phyloP scores from a whole-genome alignment of 1,139 yeast genomes.

The Saccharomycopsis crataegensis region DNA sequence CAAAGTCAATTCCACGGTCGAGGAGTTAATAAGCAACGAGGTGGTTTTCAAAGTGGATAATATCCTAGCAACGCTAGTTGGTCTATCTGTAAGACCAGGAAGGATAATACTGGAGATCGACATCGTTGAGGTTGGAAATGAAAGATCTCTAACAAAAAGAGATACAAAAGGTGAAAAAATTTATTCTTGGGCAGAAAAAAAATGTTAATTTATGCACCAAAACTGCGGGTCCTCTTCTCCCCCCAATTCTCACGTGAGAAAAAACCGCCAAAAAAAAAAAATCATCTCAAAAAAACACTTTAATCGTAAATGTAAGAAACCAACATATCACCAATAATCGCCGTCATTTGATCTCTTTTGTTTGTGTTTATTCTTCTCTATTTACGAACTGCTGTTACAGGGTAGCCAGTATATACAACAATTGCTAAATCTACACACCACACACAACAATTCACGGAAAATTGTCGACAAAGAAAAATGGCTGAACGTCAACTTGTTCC shows the following conservation, averaged over 20 bases:
- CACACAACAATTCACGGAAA: background rate
- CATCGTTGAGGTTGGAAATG: background rate
- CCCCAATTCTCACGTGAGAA: no score
- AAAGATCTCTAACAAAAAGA: background rate
- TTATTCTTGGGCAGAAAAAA: background rate
- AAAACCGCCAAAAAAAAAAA: no score
- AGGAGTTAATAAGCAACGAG: background rate
- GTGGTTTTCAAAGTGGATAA: slow-evolving; percentile 4
- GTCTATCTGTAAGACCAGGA: slow-evolving; percentile 13
- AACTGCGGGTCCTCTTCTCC: background rate
- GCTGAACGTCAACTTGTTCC: background rate
- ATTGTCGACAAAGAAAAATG: background rate
- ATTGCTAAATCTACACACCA: background rate
- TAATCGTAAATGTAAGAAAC: no score
- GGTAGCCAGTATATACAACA: background rate
- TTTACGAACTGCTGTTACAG: background rate
- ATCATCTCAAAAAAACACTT: no score
- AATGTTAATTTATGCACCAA: background rate
- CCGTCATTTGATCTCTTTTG: no score
- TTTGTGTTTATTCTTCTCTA: no score
- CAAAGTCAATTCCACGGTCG: slow-evolving; percentile 8
- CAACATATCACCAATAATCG: no score
- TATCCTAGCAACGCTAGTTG: slow-evolving; percentile 2
- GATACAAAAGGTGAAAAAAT: background rate
- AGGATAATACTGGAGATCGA: slow-evolving; percentile 13